A percentile compares a stretch with the other conserved stretches of the same genome.
Evolutionary conservation across 2,329 filamentous ascomycete species (phyloP).

Genomic region (Talaromyces amestolkiae): DNA sequence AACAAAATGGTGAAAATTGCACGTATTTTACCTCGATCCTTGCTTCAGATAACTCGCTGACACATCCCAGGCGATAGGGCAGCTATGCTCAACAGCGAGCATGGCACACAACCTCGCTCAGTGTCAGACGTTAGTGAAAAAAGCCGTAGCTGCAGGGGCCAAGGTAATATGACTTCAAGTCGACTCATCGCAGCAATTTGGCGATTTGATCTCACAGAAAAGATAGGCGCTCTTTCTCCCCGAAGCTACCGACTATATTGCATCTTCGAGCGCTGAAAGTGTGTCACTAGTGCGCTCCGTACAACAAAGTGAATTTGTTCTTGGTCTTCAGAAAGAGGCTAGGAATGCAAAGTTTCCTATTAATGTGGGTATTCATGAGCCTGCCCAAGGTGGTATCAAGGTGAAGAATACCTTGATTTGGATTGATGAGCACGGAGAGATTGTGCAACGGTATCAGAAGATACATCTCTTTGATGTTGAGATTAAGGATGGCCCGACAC

Average conservation of each 20-base stretch:
- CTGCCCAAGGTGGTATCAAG: conserved; percentile 51
- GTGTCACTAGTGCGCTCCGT: conserved; percentile 68
- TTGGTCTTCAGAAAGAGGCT: conserved; percentile 69
- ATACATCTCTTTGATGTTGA: conserved; percentile 82
- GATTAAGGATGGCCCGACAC: conserved; percentile 54
- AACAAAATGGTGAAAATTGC: conserved; percentile 16
- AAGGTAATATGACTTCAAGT: conserved; percentile 54
- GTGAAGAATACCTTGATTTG: conserved; percentile 66
- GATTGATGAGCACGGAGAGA: conserved; percentile 61
- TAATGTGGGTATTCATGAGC: conserved; percentile 85
- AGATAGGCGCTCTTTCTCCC: conserved; percentile 78
- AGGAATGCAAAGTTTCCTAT: conserved; percentile 64
- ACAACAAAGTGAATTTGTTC: conserved; percentile 67
- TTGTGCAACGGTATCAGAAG: conserved; percentile 74
- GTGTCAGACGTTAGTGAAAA: conserved; percentile 68
- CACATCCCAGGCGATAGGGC: conserved; percentile 69
- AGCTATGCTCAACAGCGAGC: conserved; percentile 80
- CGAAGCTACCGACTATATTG: conserved; percentile 89
- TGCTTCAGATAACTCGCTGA: conserved; percentile 7
- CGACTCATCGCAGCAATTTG: not conserved
- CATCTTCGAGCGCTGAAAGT: conserved; percentile 63
- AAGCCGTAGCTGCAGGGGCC: conserved; percentile 72
- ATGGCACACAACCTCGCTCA: conserved; percentile 76
- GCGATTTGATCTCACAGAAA: not conserved
- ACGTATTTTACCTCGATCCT: not conserved